A percentile compares a stretch with the other conserved stretches of the same genome.
These are phyloP conservation scores for Punica granatum DNA, from an alignment of 345 rosid genomes.

Conservation along the genomic window DNA sequence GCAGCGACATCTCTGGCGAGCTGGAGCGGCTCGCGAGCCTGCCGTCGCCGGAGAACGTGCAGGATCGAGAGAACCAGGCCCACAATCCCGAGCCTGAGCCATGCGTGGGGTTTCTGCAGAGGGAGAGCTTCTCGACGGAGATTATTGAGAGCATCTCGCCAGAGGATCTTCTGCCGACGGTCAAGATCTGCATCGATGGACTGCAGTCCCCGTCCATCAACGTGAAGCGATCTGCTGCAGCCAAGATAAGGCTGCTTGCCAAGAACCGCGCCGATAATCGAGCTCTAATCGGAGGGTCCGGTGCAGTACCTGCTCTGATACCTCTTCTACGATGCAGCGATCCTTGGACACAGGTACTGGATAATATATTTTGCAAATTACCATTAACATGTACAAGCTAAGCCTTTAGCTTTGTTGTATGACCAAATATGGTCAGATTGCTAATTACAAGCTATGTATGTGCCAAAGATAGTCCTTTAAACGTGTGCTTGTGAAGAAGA, in stretches of 20 bases:
- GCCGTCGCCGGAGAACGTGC: constrained; percentile 34
- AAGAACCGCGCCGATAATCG: constrained; percentile 85
- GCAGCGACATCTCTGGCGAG: constrained; percentile 96
- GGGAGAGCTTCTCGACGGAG: constrained; percentile 84
- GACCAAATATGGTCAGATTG: background rate
- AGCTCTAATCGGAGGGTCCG: constrained; percentile 83
- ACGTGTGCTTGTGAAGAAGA: background rate
- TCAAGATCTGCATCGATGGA: constrained; percentile 82
- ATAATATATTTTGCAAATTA: background rate
- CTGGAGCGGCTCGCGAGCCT: constrained; percentile 75
- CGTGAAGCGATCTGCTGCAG: constrained; percentile 87
- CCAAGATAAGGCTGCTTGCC: constrained; percentile 75
- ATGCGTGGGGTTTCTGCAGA: constrained; percentile 67
- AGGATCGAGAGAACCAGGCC: constrained; percentile 13
- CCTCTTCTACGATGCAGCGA: constrained; percentile 81
- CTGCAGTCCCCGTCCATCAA: constrained; percentile 65
- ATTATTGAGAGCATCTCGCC: constrained; percentile 90
- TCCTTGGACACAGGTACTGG: constrained; percentile 58
- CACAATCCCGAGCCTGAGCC: constrained; percentile 52
- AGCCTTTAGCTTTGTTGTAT: background rate
- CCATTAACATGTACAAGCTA: background rate
- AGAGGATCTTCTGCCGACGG: constrained; percentile 94
- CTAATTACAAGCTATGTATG: background rate
- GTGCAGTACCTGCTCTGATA: constrained; percentile 74
- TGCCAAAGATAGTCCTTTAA: background rate